Base-by-base conservation (phyloP, 345 rosid genomes). In the Salix suchowensis region DNA sequence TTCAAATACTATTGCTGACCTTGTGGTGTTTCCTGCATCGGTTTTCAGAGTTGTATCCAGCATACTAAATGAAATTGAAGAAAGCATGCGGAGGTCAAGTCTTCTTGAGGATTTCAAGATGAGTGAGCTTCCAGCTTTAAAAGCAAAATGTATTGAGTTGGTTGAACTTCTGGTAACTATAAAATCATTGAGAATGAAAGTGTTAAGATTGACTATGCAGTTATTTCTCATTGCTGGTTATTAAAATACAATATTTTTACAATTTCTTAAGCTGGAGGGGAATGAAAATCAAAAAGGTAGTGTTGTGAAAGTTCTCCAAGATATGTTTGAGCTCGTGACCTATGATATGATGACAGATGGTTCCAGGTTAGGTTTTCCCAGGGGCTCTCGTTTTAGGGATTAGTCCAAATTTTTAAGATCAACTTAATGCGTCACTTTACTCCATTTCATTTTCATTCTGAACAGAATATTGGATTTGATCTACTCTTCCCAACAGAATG, bases 251-350 rank as follows among this genome's bases (percentile, higher is more conserved):
- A 15, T 46, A 46, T 46, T 13, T 36, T 46, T 46, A 18, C 52
- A 46, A 46, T 46, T 73, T 14, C 46, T 75, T 61, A 78, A 89
- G 94, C 85, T 85, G 75, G 91, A 89, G 84, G 92, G 95, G 82
- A 82, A 86, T 71, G 86, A 86, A 83, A 76, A 81, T 65, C 87
- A 87, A 50, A 85, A 73, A 68, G 77, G 67, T 68, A 85, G 89
- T 74, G 92, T 93, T 76, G 94, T 91, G 76, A 89, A 85, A 82
- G 87, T 88, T 85, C 97, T 95, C 72, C 98, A 95, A 68, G 98
- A 95, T 84, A 89, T 95, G 70, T 93, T 93, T 87, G 97, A 95
- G 84, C 84, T 95, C 24, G 89, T 93, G 68, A 90, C 96, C 71
- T 85, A 82, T 74, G 98, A 93, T 78, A 88, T 95, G 86, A 95